Percentiles rank a stretch among this genome's conserved stretches.
phyloP scores from a whole-genome alignment of 305 asterid genomes.

The Solanum hybrid region DNA sequence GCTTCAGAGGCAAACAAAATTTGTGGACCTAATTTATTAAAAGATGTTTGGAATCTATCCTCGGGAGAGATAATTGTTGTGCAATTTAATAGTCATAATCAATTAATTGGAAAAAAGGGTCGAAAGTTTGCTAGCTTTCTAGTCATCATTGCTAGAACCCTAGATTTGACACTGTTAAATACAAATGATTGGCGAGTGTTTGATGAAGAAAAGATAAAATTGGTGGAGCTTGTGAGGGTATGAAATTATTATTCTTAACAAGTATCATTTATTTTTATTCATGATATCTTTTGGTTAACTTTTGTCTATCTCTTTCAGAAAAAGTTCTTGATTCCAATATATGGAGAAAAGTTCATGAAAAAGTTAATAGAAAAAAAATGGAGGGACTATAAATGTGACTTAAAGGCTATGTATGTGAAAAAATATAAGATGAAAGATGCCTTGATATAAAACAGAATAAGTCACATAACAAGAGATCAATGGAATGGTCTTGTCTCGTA shows the following conservation, averaged over 20 bases:
- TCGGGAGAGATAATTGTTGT: neutral
- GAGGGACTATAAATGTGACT: neutral
- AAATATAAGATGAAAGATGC: neutral
- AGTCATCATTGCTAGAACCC: neutral
- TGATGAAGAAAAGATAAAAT: neutral
- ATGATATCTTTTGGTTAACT: neutral
- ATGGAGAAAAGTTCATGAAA: neutral
- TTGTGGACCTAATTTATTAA: neutral
- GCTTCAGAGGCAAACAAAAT: neutral
- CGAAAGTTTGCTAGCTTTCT: neutral
- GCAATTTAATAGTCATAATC: neutral
- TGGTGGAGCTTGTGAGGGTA: neutral
- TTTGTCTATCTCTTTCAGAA: neutral
- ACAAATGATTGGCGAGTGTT: neutral
- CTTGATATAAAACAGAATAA: neutral
- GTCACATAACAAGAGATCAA: too few relatives aligned
- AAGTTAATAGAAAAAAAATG: neutral
- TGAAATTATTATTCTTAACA: too few relatives aligned
- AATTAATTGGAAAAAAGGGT: neutral
- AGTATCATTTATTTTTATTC: too few relatives aligned
- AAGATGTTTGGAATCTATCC: neutral
- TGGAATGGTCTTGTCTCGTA: too few relatives aligned
- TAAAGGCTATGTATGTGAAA: neutral
- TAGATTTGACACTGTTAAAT: neutral
- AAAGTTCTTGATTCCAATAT: neutral